These are phyloP conservation scores for Entonaema liquescens DNA, from an alignment of 495 filamentous ascomycete genomes.

Conservation along the genomic window DNA sequence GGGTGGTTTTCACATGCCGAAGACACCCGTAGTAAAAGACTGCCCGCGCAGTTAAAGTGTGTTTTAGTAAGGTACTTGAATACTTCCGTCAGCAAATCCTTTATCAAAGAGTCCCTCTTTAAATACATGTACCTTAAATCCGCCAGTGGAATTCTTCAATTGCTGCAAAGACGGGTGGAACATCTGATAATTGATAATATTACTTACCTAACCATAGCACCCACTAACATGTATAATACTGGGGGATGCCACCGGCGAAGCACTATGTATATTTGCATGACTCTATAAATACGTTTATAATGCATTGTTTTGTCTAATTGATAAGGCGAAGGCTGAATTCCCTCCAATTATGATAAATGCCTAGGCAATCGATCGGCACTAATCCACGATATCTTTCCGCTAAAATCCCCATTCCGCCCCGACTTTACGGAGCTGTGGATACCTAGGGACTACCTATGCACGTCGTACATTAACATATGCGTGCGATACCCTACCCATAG, in stretches of 20 bases:
- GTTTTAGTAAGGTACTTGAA: conserved; percentile 4
- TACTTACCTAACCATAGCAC: too few species aligned
- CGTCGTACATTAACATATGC: neutral
- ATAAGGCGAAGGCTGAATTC: conserved; percentile 2
- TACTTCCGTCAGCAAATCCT: too few species aligned
- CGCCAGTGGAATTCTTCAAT: neutral
- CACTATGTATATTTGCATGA: neutral
- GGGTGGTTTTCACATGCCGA: conserved; percentile 34
- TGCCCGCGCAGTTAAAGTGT: neutral
- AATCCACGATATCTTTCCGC: neutral
- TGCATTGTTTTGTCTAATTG: neutral
- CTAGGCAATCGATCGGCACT: conserved; percentile 11
- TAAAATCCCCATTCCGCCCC: conserved; percentile 12
- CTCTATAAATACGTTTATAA: neutral
- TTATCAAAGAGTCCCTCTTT: too few species aligned
- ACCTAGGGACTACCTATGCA: neutral
- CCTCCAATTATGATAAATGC: neutral
- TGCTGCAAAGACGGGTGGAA: neutral
- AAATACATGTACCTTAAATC: too few species aligned
- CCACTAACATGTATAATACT: neutral
- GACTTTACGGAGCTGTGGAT: conserved; percentile 28
- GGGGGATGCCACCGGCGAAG: neutral
- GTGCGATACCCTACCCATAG: neutral
- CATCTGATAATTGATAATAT: neutral
- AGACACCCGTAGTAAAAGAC: too few species aligned